Evolutionary conservation across 2,329 filamentous ascomycete genomes (phyloP).

Genomic region (Fusarium sp.): DNA sequence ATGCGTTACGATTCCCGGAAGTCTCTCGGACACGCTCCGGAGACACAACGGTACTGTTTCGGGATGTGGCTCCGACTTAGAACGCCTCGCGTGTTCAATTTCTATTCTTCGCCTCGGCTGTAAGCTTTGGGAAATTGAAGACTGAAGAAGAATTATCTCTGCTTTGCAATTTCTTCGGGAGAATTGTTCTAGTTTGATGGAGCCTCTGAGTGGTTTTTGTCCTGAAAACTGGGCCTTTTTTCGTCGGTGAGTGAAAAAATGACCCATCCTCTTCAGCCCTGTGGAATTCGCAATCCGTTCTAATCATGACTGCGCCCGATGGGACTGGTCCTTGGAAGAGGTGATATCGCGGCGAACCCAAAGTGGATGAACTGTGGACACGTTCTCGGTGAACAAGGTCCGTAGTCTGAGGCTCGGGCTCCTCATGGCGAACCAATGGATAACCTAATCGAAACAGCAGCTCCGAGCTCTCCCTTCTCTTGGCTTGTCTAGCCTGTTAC

Average conservation of each 20-base stretch:
- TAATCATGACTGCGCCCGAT: slow-evolving; percentile 3
- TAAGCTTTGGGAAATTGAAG: slow-evolving; percentile 6
- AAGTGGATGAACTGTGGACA: slow-evolving; percentile 4
- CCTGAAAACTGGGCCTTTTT: slow-evolving; percentile 29
- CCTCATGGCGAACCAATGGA: not conserved
- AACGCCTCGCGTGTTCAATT: not conserved
- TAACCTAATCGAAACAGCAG: not conserved
- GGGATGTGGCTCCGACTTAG: slow-evolving; percentile 2
- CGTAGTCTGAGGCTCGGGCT: slow-evolving; percentile 2
- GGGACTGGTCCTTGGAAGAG: not conserved
- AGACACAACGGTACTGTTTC: slow-evolving; percentile 14
- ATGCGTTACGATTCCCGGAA: slow-evolving; percentile 17
- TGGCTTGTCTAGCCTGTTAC: not conserved
- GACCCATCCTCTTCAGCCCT: slow-evolving; percentile 29
- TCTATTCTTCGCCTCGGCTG: not conserved
- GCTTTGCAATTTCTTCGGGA: slow-evolving; percentile 1
- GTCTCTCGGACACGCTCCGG: slow-evolving; percentile 16
- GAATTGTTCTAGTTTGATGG: slow-evolving; percentile 1
- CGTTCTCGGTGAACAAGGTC: slow-evolving; percentile 2
- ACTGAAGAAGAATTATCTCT: not conserved
- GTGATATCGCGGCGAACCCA: slow-evolving; percentile 2
- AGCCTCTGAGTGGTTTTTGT: slow-evolving; percentile 23
- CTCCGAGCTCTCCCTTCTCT: not conserved
- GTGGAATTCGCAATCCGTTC: slow-evolving; percentile 4
- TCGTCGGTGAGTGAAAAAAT: slow-evolving; percentile 14